Conservation (phyloP, 192 early-diverging fungal genomes). For the Cetraspora pellucida region DNA sequence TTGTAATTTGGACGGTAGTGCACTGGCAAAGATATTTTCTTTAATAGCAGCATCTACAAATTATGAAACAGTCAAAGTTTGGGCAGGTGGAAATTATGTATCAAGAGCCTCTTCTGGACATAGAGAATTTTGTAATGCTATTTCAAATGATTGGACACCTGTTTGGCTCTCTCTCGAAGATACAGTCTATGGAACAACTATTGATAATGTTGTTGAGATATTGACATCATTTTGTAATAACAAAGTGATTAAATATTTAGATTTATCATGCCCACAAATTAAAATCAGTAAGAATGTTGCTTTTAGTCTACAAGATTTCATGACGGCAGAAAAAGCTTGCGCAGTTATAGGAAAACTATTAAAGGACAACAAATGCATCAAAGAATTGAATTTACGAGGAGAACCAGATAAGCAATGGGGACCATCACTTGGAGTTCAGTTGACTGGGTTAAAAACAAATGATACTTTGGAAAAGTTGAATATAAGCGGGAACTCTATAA, state of each 20-base stretch:
- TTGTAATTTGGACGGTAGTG: constrained; percentile 12
- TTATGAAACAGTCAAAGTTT: constrained; percentile 3
- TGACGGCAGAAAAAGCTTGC: neutral
- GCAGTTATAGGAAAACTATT: constrained; percentile 3
- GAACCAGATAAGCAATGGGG: neutral
- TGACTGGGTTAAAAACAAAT: neutral
- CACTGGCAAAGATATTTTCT: neutral
- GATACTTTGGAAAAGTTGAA: neutral
- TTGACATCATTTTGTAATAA: constrained; percentile 14
- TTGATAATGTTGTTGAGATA: neutral
- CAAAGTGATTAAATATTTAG: neutral
- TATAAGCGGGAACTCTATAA: constrained; percentile 19
- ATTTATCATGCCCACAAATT: constrained; percentile 15
- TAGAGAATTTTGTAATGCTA: constrained; percentile 6
- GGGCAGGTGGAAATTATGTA: constrained; percentile 28
- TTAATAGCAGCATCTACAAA: neutral
- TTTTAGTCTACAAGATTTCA: neutral
- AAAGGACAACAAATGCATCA: constrained; percentile 2
- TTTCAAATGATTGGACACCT: constrained; percentile 23
- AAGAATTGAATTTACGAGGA: constrained; percentile 4
- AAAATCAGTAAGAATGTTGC: neutral
- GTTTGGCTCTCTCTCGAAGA: constrained; percentile 9
- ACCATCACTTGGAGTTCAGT: neutral
- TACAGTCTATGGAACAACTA: neutral
- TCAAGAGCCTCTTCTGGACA: neutral